phyloP scores from a whole-genome alignment of 2,329 filamentous ascomycete species.

The Stagonosporopsis rhizophila region DNA sequence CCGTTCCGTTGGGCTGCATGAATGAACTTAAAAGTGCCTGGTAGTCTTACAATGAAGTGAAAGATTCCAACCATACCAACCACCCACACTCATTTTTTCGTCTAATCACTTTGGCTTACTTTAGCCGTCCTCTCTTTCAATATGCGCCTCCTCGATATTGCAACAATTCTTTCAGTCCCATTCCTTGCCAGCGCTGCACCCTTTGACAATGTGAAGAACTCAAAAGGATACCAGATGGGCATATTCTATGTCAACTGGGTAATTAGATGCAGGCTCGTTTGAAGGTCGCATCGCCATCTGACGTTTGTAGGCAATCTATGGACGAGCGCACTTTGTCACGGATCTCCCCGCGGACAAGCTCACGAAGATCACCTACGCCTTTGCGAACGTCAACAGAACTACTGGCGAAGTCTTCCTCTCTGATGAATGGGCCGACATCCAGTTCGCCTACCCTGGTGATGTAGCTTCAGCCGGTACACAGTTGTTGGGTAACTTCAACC shows the following conservation, averaged over 20 bases:
- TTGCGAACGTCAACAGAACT: slow-evolving; percentile 82
- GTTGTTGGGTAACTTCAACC: slow-evolving; percentile 78
- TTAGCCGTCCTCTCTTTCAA: slow-evolving; percentile 35
- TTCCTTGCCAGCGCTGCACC: slow-evolving; percentile 28
- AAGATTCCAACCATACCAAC: background rate
- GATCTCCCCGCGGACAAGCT: slow-evolving; percentile 81
- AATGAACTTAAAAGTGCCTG: background rate
- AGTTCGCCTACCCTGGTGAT: slow-evolving; percentile 73
- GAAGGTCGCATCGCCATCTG: background rate
- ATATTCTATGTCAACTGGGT: slow-evolving; percentile 76
- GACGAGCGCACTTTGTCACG: slow-evolving; percentile 79
- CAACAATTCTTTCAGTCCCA: slow-evolving; percentile 28
- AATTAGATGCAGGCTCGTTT: background rate
- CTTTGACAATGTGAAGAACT: background rate
- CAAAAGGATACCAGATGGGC: slow-evolving; percentile 64
- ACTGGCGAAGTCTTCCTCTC: slow-evolving; percentile 69
- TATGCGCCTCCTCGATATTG: slow-evolving; percentile 30
- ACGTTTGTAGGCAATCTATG: slow-evolving; percentile 75
- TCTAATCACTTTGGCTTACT: slow-evolving; percentile 11
- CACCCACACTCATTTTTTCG: slow-evolving; percentile 12
- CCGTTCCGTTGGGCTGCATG: background rate
- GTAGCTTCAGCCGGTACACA: slow-evolving; percentile 71
- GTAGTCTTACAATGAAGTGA: background rate
- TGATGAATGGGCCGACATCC: slow-evolving; percentile 43
- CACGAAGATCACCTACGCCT: slow-evolving; percentile 88